phyloP scores from a whole-genome alignment of 352 stramenopile species.

The Phytophthora cactorum region DNA sequence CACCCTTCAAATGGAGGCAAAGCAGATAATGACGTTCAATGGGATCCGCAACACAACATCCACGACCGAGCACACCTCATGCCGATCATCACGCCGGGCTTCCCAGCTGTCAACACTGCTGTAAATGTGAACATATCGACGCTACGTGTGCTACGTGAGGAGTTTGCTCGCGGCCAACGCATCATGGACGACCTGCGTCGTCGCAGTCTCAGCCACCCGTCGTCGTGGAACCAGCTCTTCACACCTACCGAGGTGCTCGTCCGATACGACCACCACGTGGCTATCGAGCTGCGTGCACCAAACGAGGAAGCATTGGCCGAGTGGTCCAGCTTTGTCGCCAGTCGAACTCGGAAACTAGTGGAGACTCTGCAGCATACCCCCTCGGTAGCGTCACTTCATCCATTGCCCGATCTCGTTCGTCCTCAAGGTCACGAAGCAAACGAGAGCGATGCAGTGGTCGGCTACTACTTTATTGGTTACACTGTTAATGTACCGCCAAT shows the following conservation, averaged over 20 bases:
- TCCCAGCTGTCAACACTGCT: slow-evolving; percentile 82
- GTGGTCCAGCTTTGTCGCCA: slow-evolving; percentile 82
- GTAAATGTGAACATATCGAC: slow-evolving; percentile 87
- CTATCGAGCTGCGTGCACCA: slow-evolving; percentile 62
- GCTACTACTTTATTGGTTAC: slow-evolving; percentile 82
- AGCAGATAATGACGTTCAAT: slow-evolving; percentile 54
- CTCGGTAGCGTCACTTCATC: slow-evolving; percentile 68
- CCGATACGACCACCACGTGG: slow-evolving; percentile 85
- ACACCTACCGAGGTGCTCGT: slow-evolving; percentile 78
- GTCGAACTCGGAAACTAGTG: slow-evolving; percentile 84
- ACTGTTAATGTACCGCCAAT: slow-evolving; percentile 38
- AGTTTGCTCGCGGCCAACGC: slow-evolving; percentile 73
- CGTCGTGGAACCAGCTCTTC: slow-evolving; percentile 82
- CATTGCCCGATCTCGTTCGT: slow-evolving; percentile 70
- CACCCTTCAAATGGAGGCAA: slow-evolving; percentile 57
- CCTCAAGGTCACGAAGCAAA: slow-evolving; percentile 6
- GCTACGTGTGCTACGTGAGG: slow-evolving; percentile 72
- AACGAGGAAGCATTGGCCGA: slow-evolving; percentile 66
- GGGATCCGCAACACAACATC: slow-evolving; percentile 75
- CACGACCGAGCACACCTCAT: slow-evolving; percentile 85
- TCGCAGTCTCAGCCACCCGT: slow-evolving; percentile 67
- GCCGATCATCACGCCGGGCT: slow-evolving; percentile 89
- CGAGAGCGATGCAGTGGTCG: slow-evolving; percentile 22
- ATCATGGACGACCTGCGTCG: slow-evolving; percentile 79
- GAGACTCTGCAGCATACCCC: slow-evolving; percentile 79